Evolutionary conservation across 2,329 filamentous ascomycete genomes (phyloP).

Genomic region (Colletotrichum shisoi): DNA sequence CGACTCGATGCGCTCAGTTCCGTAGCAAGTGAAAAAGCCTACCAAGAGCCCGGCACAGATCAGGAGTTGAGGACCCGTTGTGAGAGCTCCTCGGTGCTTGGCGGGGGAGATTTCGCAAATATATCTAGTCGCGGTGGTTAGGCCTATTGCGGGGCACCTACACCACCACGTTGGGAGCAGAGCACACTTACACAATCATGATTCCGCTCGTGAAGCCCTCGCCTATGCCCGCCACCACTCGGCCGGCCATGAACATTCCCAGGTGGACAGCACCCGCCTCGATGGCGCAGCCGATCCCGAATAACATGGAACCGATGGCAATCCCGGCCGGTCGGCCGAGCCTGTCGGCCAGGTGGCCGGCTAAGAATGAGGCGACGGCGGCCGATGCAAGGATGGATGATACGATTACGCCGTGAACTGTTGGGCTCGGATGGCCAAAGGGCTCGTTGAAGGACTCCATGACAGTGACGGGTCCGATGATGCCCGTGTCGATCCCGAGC

Average conservation of each 20-base stretch:
- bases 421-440: no score
- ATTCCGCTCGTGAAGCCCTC: constrained; percentile 4
- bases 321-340: background rate
- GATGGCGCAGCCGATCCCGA: background rate
- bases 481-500: no score
- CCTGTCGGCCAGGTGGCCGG: background rate
- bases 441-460: no score
- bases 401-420: no score
- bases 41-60: background rate
- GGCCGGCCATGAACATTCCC: constrained; percentile 1
- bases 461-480: no score
- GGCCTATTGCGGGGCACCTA: background rate
- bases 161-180: background rate
- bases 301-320: background rate
- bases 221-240: constrained; percentile 1
- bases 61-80: background rate
- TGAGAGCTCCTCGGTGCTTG: background rate
- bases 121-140: background rate
- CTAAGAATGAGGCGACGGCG: no score
- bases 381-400: no score
- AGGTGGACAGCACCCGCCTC: background rate
- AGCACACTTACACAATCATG: background rate
- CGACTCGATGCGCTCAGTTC: constrained; percentile 2
- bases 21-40: constrained; percentile 1
- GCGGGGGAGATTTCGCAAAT: constrained; percentile 2